These are phyloP conservation scores for Fraxinus latifolia DNA, from an alignment of 305 asterid species.

Conservation along the genomic window DNA sequence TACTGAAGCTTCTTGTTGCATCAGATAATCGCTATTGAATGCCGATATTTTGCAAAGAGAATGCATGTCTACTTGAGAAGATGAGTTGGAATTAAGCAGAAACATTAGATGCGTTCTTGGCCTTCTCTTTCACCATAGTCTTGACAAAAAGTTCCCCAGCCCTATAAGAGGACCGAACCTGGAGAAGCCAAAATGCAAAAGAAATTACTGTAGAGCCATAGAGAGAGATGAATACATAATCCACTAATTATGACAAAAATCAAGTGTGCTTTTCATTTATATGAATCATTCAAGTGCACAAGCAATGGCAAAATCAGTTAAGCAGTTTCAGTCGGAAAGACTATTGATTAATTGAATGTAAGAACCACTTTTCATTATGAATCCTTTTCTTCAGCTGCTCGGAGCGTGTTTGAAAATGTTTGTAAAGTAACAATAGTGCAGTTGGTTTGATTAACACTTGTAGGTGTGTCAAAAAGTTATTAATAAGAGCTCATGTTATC, in stretches of 20 bases:
- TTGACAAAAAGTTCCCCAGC: slow-evolving; percentile 96
- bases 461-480: neutral
- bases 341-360: neutral
- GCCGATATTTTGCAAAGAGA: neutral
- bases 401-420: neutral
- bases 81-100: neutral
- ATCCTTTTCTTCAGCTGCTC: neutral
- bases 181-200: slow-evolving; percentile 17
- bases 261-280: neutral
- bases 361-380: neutral
- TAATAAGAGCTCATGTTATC: neutral
- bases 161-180: slow-evolving; percentile 96
- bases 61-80: neutral
- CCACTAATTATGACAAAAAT: neutral
- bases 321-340: neutral
- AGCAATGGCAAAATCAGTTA: neutral
- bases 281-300: neutral
- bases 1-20: neutral
- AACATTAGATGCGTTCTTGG: slow-evolving; percentile 20
- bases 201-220: neutral
- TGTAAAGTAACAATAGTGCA: neutral
- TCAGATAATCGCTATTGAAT: neutral
- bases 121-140: slow-evolving; percentile 77
- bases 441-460: neutral
- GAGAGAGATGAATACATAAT: neutral